Evolutionary conservation across 1,139 yeast genomes (phyloP).

Genomic region (Candida neerlandica): DNA sequence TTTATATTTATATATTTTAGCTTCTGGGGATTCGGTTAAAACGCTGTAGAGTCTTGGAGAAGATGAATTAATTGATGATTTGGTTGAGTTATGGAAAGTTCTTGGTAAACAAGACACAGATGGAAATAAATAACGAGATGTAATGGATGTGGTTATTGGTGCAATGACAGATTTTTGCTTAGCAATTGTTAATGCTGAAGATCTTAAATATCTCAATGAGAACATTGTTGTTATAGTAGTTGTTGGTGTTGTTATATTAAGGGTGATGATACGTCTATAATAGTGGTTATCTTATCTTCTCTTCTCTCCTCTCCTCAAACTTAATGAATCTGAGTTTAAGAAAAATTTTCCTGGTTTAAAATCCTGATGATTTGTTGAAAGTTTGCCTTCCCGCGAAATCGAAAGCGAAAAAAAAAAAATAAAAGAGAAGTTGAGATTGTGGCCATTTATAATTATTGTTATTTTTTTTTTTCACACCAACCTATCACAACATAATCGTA

Average conservation of each 20-base stretch:
- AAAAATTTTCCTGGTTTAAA: background rate
- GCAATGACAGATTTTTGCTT: slow-evolving; percentile 1
- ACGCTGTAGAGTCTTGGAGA: slow-evolving; percentile 28
- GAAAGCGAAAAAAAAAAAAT: background rate
- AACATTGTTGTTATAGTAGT: slow-evolving; percentile 6
- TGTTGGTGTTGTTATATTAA: no score
- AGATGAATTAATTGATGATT: background rate
- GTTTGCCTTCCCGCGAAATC: background rate
- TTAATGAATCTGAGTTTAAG: background rate
- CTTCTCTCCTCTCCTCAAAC: no score
- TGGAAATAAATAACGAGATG: slow-evolving; percentile 6
- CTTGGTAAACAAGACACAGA: slow-evolving; percentile 5
- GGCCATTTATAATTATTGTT: no score
- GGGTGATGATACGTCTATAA: background rate
- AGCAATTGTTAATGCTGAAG: slow-evolving; percentile 8
- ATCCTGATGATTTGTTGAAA: background rate
- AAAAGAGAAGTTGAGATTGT: background rate
- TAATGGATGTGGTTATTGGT: background rate
- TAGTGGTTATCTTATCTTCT: background rate
- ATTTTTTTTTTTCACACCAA: no score
- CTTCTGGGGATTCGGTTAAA: slow-evolving; percentile 39
- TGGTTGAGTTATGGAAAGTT: slow-evolving; percentile 6
- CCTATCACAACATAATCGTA: no score
- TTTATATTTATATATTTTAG: slow-evolving; percentile 58
- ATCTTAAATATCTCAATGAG: slow-evolving; percentile 12